Evolutionary conservation across 106 monocot genomes (phyloP).

Genomic region (Iris macrosiphon): DNA sequence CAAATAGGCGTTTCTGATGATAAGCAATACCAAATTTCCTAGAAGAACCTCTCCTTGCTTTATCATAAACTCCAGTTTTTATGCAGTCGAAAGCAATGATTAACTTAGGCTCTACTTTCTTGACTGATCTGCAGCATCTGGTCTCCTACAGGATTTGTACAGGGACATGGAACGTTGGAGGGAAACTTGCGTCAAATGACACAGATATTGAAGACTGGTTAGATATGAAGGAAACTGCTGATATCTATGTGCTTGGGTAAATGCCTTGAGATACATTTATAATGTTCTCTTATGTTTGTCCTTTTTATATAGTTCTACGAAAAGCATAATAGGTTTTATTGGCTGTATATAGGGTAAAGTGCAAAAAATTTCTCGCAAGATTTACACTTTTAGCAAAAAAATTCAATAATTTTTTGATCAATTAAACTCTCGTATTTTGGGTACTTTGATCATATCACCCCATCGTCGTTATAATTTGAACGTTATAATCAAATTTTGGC

Average conservation of each 20-base stretch:
- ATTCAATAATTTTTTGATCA: no score
- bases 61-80: no score
- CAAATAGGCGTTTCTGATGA: background rate
- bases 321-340: no score
- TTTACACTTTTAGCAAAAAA: no score
- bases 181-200: slow-evolving; percentile 65
- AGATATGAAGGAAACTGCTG: slow-evolving; percentile 57
- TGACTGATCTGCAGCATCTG: slow-evolving; percentile 4
- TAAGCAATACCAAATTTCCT: background rate
- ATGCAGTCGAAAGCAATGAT: no score
- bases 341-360: no score
- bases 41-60: background rate
- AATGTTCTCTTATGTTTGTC: background rate
- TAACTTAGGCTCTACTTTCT: background rate
- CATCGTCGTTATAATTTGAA: no score
- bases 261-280: background rate
- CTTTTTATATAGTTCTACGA: no score
- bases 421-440: no score
- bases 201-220: slow-evolving; percentile 76
- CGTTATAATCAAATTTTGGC: no score
- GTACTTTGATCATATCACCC: no score
- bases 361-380: no score
- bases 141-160: slow-evolving; percentile 54
- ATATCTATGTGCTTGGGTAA: slow-evolving; percentile 18
- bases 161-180: slow-evolving; percentile 97